phyloP scores from a whole-genome alignment of 2,329 filamentous ascomycete species.

The Phaeosphaeriaceae sp. region DNA sequence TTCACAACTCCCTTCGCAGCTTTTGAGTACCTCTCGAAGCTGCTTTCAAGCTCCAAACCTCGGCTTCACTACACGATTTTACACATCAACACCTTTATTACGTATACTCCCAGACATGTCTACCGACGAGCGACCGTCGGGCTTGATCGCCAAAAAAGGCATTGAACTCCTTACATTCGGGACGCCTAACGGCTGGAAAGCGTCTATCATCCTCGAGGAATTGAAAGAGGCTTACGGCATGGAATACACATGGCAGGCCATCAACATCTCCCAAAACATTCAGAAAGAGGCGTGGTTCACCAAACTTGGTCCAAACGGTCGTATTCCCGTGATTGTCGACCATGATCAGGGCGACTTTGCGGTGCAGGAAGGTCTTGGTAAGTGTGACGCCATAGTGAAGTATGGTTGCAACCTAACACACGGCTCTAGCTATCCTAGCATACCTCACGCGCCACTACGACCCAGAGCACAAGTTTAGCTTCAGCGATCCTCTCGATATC shows the following conservation, averaged over 20 bases:
- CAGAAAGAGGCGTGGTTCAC: conserved; percentile 73
- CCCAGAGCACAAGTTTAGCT: conserved; percentile 54
- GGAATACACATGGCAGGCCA: conserved; percentile 64
- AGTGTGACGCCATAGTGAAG: conserved; percentile 6
- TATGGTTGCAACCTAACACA: conserved; percentile 9
- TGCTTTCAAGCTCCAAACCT: conserved; percentile 16
- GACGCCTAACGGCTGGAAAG: conserved; percentile 60
- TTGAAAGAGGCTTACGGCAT: conserved; percentile 68
- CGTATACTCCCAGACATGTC: conserved; percentile 33
- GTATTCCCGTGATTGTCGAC: conserved; percentile 70
- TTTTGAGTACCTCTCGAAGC: conserved; percentile 17
- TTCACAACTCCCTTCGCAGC: conserved; percentile 22
- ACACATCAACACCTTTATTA: conserved; percentile 24
- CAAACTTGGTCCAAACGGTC: conserved; percentile 67
- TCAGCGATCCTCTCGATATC: conserved; percentile 55
- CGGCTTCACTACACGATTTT: conserved; percentile 22
- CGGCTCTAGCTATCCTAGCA: conserved; percentile 47
- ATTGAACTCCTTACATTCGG: conserved; percentile 68
- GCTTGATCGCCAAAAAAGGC: conserved; percentile 66
- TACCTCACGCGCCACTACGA: conserved; percentile 57
- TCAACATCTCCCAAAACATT: conserved; percentile 66
- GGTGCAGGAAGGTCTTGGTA: conserved; percentile 54
- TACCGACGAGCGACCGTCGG: conserved; percentile 53
- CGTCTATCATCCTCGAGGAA: conserved; percentile 68
- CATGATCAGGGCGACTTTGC: conserved; percentile 66